These are phyloP conservation scores for Buddleja alternifolia DNA, from an alignment of 257 asterid species.

Conservation along the genomic window DNA sequence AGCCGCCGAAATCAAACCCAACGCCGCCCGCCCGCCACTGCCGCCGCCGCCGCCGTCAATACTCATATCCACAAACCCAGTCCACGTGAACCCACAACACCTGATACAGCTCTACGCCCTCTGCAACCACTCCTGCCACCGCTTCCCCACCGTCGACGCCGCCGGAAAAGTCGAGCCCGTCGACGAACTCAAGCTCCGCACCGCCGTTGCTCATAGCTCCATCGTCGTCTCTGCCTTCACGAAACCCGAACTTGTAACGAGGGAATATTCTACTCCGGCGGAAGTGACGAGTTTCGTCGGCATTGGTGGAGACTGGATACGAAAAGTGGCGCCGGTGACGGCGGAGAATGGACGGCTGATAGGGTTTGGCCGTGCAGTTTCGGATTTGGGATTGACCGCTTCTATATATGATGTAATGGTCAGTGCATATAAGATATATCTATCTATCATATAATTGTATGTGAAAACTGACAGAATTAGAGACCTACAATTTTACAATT, in stretches of 20 bases:
- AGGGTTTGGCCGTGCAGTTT: conserved; percentile 92
- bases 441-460: too few species aligned
- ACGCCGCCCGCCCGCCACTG: too few species aligned
- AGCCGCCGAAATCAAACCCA: conserved; percentile 33
- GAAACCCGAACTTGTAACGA: conserved; percentile 39
- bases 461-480: too few species aligned
- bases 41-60: conserved; percentile 60
- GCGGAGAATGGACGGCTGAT: conserved; percentile 73
- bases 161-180: conserved; percentile 65
- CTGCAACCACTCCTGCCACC: conserved; percentile 91
- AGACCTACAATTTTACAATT: too few species aligned
- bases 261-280: conserved; percentile 24
- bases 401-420: conserved; percentile 88
- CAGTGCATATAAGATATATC: too few species aligned
- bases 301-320: conserved; percentile 70
- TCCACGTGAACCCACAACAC: conserved; percentile 49
- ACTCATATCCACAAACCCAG: conserved; percentile 62
- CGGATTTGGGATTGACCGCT: conserved; percentile 81
- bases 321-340: conserved; percentile 58
- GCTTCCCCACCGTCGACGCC: conserved; percentile 65
- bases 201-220: conserved; percentile 74
- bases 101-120: conserved; percentile 61
- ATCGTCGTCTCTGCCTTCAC: conserved; percentile 78
- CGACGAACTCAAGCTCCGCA: conserved; percentile 61
- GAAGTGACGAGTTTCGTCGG: conserved; percentile 28